phyloP scores from a whole-genome alignment of 2,329 filamentous ascomycete genomes.

The Coniochaeta sp. region DNA sequence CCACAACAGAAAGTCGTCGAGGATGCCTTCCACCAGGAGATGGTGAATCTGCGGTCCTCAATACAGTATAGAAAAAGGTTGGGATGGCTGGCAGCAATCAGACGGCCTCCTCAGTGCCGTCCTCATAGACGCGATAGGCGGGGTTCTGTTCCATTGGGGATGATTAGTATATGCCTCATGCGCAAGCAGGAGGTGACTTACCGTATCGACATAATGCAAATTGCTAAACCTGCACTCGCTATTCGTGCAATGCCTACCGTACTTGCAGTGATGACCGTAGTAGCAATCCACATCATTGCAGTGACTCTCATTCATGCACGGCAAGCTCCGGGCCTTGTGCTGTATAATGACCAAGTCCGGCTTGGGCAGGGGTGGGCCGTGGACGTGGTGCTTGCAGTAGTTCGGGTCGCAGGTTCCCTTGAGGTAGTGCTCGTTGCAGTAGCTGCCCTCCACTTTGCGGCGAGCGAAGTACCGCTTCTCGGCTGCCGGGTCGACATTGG shows the following conservation, averaged over 20 bases:
- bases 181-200: conserved; percentile 7
- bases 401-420: conserved; percentile 12
- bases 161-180: not conserved
- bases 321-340: conserved; percentile 12
- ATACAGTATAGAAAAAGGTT: no score
- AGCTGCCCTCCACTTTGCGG: conserved; percentile 1
- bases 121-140: not conserved
- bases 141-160: not conserved
- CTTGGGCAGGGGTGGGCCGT: conserved; percentile 10
- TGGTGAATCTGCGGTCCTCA: no score
- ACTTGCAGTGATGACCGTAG: conserved; percentile 16
- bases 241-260: conserved; percentile 12
- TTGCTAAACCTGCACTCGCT: conserved; percentile 13
- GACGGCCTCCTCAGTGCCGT: not conserved
- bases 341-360: conserved; percentile 11
- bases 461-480: conserved; percentile 12
- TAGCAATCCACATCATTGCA: conserved; percentile 14
- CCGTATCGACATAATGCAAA: conserved; percentile 16
- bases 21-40: no score
- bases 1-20: no score
- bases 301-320: conserved; percentile 8
- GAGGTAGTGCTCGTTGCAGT: conserved; percentile 18
- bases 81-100: not conserved
- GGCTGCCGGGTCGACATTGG: conserved; percentile 12
- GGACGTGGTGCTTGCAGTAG: conserved; percentile 11